These are phyloP conservation scores for Monosporascus cannonballus DNA, from an alignment of 2,329 filamentous ascomycete species.

Conservation along the genomic window DNA sequence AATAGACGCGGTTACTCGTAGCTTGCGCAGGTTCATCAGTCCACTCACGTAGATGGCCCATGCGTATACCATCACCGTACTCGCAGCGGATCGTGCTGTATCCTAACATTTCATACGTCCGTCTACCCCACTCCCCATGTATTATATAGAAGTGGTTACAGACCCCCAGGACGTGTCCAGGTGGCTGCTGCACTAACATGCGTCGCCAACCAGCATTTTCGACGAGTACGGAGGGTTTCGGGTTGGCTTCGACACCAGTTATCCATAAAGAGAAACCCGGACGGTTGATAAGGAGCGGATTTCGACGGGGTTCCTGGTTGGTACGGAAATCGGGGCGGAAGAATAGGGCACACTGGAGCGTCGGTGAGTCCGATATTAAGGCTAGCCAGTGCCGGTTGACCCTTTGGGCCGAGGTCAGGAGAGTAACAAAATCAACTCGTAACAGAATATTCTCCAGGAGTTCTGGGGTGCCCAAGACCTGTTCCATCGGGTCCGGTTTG, in stretches of 20 bases:
- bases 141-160: too few species aligned
- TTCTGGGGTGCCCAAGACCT: not conserved
- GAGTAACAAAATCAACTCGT: not conserved
- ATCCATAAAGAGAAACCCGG: not conserved
- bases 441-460: not conserved
- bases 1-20: too few species aligned
- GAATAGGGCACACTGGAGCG: not conserved
- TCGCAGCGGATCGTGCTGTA: too few species aligned
- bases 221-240: not conserved
- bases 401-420: not conserved
- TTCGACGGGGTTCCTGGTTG: not conserved
- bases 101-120: too few species aligned
- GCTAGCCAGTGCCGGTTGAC: not conserved
- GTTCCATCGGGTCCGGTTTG: not conserved
- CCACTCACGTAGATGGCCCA: too few species aligned
- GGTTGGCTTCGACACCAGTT: not conserved
- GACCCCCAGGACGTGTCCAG: too few species aligned
- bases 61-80: too few species aligned
- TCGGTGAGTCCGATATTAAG: not conserved
- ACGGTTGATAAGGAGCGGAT: not conserved
- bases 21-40: too few species aligned
- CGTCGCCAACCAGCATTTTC: too few species aligned
- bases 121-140: too few species aligned
- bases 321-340: not conserved
- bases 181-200: too few species aligned